Evolutionary conservation across 2,329 filamentous ascomycete species (phyloP).

Genomic region (Cytospora paraplurivora): DNA sequence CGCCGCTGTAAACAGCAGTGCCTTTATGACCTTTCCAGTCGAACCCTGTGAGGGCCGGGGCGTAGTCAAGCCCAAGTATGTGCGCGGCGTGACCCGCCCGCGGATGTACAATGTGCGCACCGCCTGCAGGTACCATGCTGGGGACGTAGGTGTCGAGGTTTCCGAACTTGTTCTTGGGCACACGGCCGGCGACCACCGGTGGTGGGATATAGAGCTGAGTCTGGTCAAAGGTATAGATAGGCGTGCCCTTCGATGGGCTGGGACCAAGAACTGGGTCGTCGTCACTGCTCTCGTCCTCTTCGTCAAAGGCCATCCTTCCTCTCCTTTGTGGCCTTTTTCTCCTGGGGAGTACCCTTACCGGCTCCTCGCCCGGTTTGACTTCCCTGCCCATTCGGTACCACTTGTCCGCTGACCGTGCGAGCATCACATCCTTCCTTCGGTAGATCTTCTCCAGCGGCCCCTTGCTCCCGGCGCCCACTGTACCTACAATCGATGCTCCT

Average conservation of each 20-base stretch:
- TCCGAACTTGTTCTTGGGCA: conserved; percentile 90
- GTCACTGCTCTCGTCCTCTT: conserved; percentile 49
- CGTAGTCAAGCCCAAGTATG: conserved; percentile 79
- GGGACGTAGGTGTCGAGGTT: conserved; percentile 94
- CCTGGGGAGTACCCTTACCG: conserved; percentile 72
- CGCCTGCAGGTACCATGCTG: conserved; percentile 85
- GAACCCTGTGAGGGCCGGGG: conserved; percentile 88
- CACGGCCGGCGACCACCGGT: conserved; percentile 70
- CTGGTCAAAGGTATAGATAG: conserved; percentile 63
- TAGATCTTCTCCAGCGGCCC: conserved; percentile 75
- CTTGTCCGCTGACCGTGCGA: conserved; percentile 77
- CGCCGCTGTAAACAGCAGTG: conserved; percentile 78
- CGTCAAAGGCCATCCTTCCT: conserved; percentile 30
- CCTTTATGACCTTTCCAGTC: conserved; percentile 83
- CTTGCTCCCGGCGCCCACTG: conserved; percentile 69
- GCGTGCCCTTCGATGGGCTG: conserved; percentile 50
- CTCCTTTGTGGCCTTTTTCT: conserved; percentile 40
- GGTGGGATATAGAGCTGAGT: conserved; percentile 76
- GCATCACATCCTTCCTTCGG: conserved; percentile 76
- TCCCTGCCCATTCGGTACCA: conserved; percentile 90
- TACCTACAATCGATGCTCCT: conserved; percentile 70
- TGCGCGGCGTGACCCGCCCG: conserved; percentile 71
- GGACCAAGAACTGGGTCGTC: conserved; percentile 49
- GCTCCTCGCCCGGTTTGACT: conserved; percentile 76
- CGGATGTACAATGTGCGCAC: conserved; percentile 67